phyloP scores from a whole-genome alignment of 2,329 filamentous ascomycete genomes.

The Alternaria angustiovoidea region DNA sequence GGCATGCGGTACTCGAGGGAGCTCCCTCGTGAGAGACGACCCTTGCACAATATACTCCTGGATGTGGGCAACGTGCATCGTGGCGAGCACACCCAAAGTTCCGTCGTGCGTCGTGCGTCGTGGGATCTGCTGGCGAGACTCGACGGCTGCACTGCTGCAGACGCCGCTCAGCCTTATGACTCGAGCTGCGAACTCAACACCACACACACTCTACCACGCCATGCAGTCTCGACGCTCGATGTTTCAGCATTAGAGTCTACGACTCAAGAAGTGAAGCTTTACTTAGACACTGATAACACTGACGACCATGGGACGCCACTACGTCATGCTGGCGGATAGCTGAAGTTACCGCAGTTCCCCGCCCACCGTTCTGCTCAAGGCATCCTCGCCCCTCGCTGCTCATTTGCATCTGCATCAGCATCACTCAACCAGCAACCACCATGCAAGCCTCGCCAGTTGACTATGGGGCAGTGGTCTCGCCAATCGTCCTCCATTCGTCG shows the following conservation, averaged over 20 bases:
- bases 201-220: conserved; percentile 12
- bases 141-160: conserved; percentile 20
- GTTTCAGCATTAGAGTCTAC: conserved; percentile 12
- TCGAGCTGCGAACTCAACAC: conserved; percentile 28
- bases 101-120: conserved; percentile 25
- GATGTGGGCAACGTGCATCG: conserved; percentile 24
- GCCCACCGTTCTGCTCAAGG: not conserved
- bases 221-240: conserved; percentile 11
- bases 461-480: conserved; percentile 20
- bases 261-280: not conserved
- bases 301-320: not conserved
- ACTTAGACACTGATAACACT: not conserved
- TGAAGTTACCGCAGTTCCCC: conserved; percentile 10
- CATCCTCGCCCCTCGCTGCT: conserved; percentile 6
- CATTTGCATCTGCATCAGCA: conserved; percentile 17
- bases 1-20: conserved; percentile 23
- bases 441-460: conserved; percentile 33
- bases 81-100: conserved; percentile 8
- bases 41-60: conserved; percentile 22
- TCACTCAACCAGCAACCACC: conserved; percentile 24
- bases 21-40: conserved; percentile 33
- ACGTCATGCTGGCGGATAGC: conserved; percentile 18
- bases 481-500: conserved; percentile 16
- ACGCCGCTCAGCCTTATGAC: conserved; percentile 44
- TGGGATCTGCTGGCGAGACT: conserved; percentile 33